These are phyloP conservation scores for Sextonia rubra DNA, from an alignment of 164 flowering plant species.

Conservation along the genomic window DNA sequence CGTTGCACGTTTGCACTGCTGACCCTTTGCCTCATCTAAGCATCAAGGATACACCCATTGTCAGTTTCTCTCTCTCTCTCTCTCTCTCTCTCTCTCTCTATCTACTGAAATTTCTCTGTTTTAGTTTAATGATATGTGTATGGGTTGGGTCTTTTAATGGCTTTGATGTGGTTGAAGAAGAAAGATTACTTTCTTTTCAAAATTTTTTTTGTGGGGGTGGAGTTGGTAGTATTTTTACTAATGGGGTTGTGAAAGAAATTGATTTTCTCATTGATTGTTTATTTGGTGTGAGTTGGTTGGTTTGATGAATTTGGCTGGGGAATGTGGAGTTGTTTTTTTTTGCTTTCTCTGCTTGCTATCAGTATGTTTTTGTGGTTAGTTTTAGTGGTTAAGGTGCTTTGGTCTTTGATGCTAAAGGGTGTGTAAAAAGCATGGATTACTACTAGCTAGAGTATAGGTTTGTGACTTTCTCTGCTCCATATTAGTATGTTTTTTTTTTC, in stretches of 20 bases:
- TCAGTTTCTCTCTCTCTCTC: slow-evolving; percentile 22
- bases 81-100: not conserved
- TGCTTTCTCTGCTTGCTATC: not conserved
- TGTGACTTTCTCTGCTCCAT: too few species aligned
- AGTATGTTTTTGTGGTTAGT: not conserved
- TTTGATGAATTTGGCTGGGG: not conserved
- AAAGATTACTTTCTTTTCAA: not conserved
- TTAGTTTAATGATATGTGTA: not conserved
- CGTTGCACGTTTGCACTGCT: slow-evolving; percentile 49
- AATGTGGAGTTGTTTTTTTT: not conserved
- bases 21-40: slow-evolving; percentile 60
- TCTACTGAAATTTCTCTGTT: not conserved
- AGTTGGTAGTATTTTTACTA: not conserved
- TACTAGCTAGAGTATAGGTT: too few species aligned
- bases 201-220: not conserved
- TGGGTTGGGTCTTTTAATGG: not conserved
- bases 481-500: too few species aligned
- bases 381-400: not conserved
- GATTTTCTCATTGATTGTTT: too few species aligned
- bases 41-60: slow-evolving; percentile 68
- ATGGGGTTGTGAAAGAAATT: not conserved
- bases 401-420: not conserved
- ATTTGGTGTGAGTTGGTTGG: not conserved
- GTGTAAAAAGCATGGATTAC: too few species aligned
- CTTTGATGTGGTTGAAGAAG: too few species aligned